These are phyloP conservation scores for Trametes polyzona DNA, from an alignment of 1,284 basidiomycete genomes.

Conservation along the genomic window DNA sequence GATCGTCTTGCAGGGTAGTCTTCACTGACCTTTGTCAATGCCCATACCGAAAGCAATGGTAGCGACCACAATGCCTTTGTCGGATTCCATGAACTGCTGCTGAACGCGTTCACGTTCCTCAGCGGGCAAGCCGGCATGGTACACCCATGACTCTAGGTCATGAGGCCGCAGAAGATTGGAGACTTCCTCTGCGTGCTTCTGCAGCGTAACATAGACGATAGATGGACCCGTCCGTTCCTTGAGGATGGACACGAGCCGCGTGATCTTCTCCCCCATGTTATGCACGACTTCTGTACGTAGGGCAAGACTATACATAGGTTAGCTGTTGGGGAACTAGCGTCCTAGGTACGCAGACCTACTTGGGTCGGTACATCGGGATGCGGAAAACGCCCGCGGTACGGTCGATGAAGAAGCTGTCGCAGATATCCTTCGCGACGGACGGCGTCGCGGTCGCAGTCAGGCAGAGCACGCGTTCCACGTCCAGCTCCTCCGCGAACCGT, in stretches of 20 bases:
- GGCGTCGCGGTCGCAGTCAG: slow-evolving; percentile 76
- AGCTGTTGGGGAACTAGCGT: not conserved
- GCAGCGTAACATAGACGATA: slow-evolving; percentile 74
- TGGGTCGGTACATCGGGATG: slow-evolving; percentile 45
- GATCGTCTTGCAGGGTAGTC: too few species aligned
- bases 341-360: slow-evolving; percentile 34
- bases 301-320: slow-evolving; percentile 46
- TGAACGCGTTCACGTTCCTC: slow-evolving; percentile 62
- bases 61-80: slow-evolving; percentile 68
- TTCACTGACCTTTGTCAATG: slow-evolving; percentile 65
- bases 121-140: slow-evolving; percentile 69
- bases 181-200: slow-evolving; percentile 67
- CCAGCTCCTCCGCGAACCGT: slow-evolving; percentile 60
- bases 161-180: slow-evolving; percentile 53
- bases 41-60: slow-evolving; percentile 76
- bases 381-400: slow-evolving; percentile 43
- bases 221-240: slow-evolving; percentile 51
- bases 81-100: slow-evolving; percentile 64
- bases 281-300: slow-evolving; percentile 57
- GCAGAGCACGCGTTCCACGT: slow-evolving; percentile 71
- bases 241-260: slow-evolving; percentile 48
- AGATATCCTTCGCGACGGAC: slow-evolving; percentile 68
- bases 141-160: slow-evolving; percentile 58
- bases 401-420: slow-evolving; percentile 56
- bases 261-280: slow-evolving; percentile 45